Conservation (phyloP, 768 basidiomycete genomes). For the Lanmaoa rubissima region DNA sequence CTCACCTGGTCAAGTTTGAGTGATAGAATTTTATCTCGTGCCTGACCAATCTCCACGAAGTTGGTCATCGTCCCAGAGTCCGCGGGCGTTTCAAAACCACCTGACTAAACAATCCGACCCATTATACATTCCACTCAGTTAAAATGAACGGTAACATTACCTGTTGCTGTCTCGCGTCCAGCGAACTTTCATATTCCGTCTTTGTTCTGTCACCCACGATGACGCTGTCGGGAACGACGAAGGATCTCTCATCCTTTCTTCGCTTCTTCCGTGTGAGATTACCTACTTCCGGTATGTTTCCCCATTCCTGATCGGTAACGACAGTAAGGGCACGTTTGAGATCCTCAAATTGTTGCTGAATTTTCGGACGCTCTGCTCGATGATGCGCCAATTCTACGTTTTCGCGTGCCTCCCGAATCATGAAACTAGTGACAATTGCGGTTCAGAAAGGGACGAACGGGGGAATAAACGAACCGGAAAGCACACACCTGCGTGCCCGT, state of each 20-base stretch:
- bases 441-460: neutral
- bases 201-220: conserved; percentile 80
- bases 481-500: conserved; percentile 69
- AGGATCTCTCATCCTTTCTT: conserved; percentile 79
- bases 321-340: conserved; percentile 85
- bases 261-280: conserved; percentile 93
- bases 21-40: conserved; percentile 89
- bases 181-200: conserved; percentile 71
- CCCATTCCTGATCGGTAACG: conserved; percentile 93
- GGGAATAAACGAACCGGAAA: conserved; percentile 39
- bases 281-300: conserved; percentile 93
- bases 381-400: conserved; percentile 70
- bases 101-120: conserved; percentile 23
- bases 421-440: neutral
- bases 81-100: conserved; percentile 80
- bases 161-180: conserved; percentile 77
- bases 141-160: conserved; percentile 36
- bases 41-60: conserved; percentile 97
- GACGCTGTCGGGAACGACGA: conserved; percentile 91
- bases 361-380: conserved; percentile 87
- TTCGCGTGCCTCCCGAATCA: conserved; percentile 69
- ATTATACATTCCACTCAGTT: neutral
- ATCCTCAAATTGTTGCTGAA: conserved; percentile 95
- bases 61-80: conserved; percentile 83
- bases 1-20: conserved; percentile 89